Evolutionary conservation across 305 asterid genomes (phyloP).

Genomic region (Withania somnifera): DNA sequence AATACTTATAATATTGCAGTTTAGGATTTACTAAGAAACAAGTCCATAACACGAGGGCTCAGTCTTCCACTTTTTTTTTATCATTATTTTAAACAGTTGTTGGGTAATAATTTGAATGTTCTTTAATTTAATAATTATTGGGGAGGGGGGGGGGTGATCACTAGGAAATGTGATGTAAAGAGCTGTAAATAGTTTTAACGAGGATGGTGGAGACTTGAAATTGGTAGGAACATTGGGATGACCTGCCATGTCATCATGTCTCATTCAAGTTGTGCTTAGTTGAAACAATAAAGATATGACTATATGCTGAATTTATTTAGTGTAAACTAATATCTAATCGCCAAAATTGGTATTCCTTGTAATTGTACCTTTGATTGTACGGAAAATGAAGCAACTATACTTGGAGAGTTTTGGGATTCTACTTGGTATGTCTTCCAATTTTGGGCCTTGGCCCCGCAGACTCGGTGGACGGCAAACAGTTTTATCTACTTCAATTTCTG

Average conservation of each 20-base stretch:
- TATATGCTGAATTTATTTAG: neutral
- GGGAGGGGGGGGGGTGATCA: neutral
- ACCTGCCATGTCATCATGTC: neutral
- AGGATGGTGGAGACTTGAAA: neutral
- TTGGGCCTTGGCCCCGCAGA: neutral
- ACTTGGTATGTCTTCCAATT: neutral
- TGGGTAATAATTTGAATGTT: neutral
- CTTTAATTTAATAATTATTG: neutral
- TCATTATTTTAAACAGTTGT: neutral
- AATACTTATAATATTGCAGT: constrained; percentile 9
- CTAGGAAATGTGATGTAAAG: neutral
- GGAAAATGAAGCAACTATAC: neutral
- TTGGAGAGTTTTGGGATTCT: neutral
- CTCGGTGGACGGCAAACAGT: neutral
- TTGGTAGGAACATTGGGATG: neutral
- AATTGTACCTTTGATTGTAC: neutral
- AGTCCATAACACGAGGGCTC: constrained; percentile 38
- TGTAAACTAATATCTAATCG: neutral
- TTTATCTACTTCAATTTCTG: neutral
- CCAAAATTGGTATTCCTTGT: neutral
- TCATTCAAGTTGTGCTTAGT: neutral
- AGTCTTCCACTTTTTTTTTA: neutral
- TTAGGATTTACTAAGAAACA: neutral
- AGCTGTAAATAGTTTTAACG: neutral
- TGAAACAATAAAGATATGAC: neutral